Evolutionary conservation across 768 basidiomycete genomes (phyloP), one percentile per base, ranked within the genome.

Genomic region (Crepidotus variabilis): DNA sequence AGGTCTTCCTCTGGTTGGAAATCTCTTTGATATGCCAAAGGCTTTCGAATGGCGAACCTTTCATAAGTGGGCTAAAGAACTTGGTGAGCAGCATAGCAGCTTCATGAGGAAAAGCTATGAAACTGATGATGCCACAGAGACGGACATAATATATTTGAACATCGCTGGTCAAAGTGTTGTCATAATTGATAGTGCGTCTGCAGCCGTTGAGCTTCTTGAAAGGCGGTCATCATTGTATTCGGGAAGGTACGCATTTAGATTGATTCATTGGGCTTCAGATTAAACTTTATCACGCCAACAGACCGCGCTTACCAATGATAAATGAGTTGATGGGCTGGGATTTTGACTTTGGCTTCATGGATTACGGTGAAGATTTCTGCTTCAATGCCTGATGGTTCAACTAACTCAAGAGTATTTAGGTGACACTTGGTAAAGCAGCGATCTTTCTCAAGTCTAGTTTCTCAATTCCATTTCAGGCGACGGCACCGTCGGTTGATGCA

Each of bases 21-120:
- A 66, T 47, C 32, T 61, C 4, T 52, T 60, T 24, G 61, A 66
- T 24, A 59, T 65, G 23, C 67, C 67, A 6, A 57, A 14, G 14
- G 43, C 33, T 8, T 57, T 56, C 22, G 65, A 66, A 47, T 68
- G 67, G 65, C 47, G 57, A 33, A 65, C 65, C 6, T 68, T 64
- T 33, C 61, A 60, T 20, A 49, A 56, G 32, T 66, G 65, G 67
- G 56, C 55, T 34, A 60, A 67, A 22, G 60, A 64, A 4, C 54
- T 61, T 43, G 48, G 64, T 67, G 9, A 23, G 34, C 23, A 36
- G 22, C 7, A 18, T 35, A 34, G 28, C 7, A 28, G 5, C 33
- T 51, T 51, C 20, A 32, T 6, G 32, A 33, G 2, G 11, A 5
- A 32, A n/a, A 36, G 24, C 1, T 18, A 21, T 28, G 28, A 28